phyloP scores from a whole-genome alignment of 2,329 filamentous ascomycete genomes.

The Hymenoscyphus occultus region DNA sequence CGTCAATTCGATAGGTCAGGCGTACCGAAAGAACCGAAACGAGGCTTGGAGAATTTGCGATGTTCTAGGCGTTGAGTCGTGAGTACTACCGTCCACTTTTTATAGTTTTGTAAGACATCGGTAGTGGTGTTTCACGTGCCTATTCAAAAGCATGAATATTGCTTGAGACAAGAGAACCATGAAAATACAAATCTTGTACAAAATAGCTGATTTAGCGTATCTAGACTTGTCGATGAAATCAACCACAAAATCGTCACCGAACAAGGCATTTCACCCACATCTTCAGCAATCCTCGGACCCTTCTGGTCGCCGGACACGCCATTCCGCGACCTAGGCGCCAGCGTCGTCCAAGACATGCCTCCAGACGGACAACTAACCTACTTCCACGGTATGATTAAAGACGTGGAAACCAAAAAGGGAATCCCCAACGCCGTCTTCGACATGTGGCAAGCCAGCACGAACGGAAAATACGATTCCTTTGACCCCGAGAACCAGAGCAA shows the following conservation, averaged over 20 bases:
- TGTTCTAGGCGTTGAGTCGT: conserved; percentile 71
- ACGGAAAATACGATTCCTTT: conserved; percentile 57
- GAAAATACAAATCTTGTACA: not conserved
- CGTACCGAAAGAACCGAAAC: conserved; percentile 63
- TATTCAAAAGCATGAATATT: not conserved
- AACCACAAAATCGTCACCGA: conserved; percentile 28
- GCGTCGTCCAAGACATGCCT: conserved; percentile 49
- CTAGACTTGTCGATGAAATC: conserved; percentile 59
- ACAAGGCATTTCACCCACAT: conserved; percentile 23
- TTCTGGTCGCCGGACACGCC: conserved; percentile 70
- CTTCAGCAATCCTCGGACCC: conserved; percentile 75
- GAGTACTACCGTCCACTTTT: conserved; percentile 36
- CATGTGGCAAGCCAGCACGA: conserved; percentile 62
- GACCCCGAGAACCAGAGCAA: conserved; percentile 57
- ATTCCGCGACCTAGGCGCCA: conserved; percentile 63
- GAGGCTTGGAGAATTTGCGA: conserved; percentile 72
- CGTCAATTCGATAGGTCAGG: conserved; percentile 71
- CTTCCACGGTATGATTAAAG: conserved; percentile 56
- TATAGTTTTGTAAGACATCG: not conserved
- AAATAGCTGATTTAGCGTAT: not conserved
- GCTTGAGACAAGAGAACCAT: not conserved
- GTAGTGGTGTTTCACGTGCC: not conserved
- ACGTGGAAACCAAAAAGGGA: conserved; percentile 34
- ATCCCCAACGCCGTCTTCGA: conserved; percentile 53
- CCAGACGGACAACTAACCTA: conserved; percentile 51